Evolutionary conservation across 345 rosid species (phyloP).

Genomic region (Aethionema arabicum): DNA sequence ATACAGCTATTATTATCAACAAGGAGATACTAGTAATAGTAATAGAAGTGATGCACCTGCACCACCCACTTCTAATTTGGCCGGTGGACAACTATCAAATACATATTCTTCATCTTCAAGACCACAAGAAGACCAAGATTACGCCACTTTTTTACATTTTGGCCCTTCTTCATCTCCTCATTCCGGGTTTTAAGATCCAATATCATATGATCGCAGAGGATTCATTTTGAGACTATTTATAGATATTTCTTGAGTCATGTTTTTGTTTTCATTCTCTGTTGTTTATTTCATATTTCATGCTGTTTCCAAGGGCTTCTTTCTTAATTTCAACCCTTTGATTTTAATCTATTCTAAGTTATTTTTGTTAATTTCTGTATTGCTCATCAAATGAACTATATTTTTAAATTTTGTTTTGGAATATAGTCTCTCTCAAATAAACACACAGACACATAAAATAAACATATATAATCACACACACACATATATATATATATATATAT

Average conservation of each 20-base stretch:
- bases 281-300: slow-evolving; percentile 28
- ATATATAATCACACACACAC: background rate
- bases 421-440: slow-evolving; percentile 12
- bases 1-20: slow-evolving; percentile 30
- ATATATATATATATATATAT: background rate
- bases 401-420: background rate
- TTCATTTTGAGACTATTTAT: slow-evolving; percentile 13
- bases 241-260: slow-evolving; percentile 26
- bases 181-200: slow-evolving; percentile 29
- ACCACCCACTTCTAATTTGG: slow-evolving; percentile 9
- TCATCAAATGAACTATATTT: slow-evolving; percentile 1
- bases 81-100: slow-evolving; percentile 27
- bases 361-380: slow-evolving; percentile 9
- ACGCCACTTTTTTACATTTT: slow-evolving; percentile 32
- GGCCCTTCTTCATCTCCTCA: slow-evolving; percentile 35
- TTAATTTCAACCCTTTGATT: slow-evolving; percentile 13
- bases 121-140: slow-evolving; percentile 34
- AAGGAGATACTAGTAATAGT: slow-evolving; percentile 23
- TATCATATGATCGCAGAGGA: slow-evolving; percentile 3
- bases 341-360: slow-evolving; percentile 1
- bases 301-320: slow-evolving; percentile 26
- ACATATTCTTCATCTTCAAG: slow-evolving; percentile 34
- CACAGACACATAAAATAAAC: background rate
- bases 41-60: too few relatives aligned
- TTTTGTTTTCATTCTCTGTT: slow-evolving; percentile 27